phyloP scores from a whole-genome alignment of 169 alveolate genomes.

The Cryptosporidium parvum region DNA sequence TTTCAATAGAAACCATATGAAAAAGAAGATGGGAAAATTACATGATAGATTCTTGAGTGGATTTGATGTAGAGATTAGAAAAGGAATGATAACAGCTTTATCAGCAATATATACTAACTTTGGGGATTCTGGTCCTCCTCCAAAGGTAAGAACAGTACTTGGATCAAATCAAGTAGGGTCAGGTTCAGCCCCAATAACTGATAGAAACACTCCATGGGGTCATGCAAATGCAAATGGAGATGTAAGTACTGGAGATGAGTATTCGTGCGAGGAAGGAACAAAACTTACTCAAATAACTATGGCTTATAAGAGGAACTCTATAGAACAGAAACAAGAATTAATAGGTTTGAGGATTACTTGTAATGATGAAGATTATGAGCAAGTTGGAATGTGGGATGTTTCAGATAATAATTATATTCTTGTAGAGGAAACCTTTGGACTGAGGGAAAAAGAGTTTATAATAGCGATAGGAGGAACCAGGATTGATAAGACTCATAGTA shows the following conservation, averaged over 20 bases:
- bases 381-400: constrained; percentile 53
- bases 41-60: constrained; percentile 61
- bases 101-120: constrained; percentile 64
- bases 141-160: constrained; percentile 45
- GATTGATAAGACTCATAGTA: constrained; percentile 37
- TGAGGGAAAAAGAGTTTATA: constrained; percentile 40
- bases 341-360: constrained; percentile 59
- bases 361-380: constrained; percentile 54
- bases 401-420: background rate
- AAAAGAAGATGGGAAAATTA: constrained; percentile 60
- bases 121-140: constrained; percentile 76
- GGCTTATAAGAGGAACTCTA: constrained; percentile 37
- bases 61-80: constrained; percentile 60
- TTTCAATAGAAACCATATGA: constrained; percentile 45
- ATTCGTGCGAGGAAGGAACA: constrained; percentile 71
- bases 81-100: constrained; percentile 47
- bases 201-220: constrained; percentile 76
- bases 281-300: constrained; percentile 34
- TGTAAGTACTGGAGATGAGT: constrained; percentile 54
- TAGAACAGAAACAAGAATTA: background rate
- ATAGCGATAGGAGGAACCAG: constrained; percentile 68
- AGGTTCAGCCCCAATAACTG: constrained; percentile 67
- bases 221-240: constrained; percentile 74
- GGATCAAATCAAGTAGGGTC: constrained; percentile 43
- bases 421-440: constrained; percentile 49